Conservation (phyloP, 176 grass and related monocot genomes). For the Cenchrus americanus region DNA sequence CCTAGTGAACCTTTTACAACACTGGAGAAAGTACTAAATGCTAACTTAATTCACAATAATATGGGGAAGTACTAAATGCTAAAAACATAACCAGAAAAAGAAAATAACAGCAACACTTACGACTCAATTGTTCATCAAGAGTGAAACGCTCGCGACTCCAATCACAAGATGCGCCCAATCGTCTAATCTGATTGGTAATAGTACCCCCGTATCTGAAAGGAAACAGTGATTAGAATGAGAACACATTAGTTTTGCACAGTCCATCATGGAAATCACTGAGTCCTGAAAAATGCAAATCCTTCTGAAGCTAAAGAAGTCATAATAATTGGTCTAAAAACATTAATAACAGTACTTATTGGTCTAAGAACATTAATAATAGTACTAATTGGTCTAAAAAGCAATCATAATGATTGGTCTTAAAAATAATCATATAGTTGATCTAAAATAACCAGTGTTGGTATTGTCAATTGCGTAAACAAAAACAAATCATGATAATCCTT, state of each 20-base stretch:
- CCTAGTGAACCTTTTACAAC: constrained; percentile 6
- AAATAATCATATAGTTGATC: background rate
- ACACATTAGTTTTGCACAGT: background rate
- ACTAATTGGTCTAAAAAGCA: background rate
- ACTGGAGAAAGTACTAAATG: background rate
- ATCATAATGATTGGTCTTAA: background rate
- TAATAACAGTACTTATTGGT: background rate
- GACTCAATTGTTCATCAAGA: constrained; percentile 91
- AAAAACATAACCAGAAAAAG: background rate
- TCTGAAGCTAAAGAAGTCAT: constrained; percentile 25
- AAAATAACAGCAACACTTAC: constrained; percentile 60
- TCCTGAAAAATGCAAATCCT: constrained; percentile 1
- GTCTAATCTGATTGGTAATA: constrained; percentile 95
- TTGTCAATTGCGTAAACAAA: background rate
- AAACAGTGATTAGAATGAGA: constrained; percentile 37
- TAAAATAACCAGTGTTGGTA: background rate
- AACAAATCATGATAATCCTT: background rate
- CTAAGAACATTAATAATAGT: background rate
- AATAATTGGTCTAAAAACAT: constrained; percentile 7
- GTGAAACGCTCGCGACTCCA: constrained; percentile 93
- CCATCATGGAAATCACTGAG: background rate
- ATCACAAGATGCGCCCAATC: constrained; percentile 97
- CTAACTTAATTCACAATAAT: constrained; percentile 27
- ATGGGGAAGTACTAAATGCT: constrained; percentile 17
- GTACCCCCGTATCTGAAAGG: constrained; percentile 85